Conservation (phyloP, 2,329 filamentous ascomycete species). For the Diaporthe sp. region DNA sequence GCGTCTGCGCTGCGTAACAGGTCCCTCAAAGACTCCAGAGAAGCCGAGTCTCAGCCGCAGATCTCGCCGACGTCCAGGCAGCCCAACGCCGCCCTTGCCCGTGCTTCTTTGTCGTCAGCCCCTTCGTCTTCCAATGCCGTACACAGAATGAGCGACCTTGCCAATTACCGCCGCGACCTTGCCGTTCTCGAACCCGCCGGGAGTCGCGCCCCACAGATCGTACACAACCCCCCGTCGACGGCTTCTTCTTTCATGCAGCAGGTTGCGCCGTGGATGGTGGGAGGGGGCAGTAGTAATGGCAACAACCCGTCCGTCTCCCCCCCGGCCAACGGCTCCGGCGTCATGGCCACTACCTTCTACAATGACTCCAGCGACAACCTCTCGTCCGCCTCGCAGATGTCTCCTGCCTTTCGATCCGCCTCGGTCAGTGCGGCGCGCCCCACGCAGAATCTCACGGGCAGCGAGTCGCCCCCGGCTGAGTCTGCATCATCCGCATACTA, state of each 20-base stretch:
- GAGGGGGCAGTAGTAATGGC: slow-evolving; percentile 49
- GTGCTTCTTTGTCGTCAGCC: slow-evolving; percentile 58
- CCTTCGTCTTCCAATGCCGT: slow-evolving; percentile 63
- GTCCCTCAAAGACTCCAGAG: slow-evolving; percentile 54
- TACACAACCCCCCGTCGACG: slow-evolving; percentile 69
- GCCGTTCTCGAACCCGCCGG: slow-evolving; percentile 76
- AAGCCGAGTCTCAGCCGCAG: slow-evolving; percentile 56
- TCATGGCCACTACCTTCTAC: slow-evolving; percentile 73
- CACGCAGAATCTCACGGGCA: slow-evolving; percentile 62
- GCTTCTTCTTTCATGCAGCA: slow-evolving; percentile 59
- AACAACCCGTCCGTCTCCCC: slow-evolving; percentile 53
- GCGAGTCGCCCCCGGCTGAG: slow-evolving; percentile 71
- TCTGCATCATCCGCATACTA: slow-evolving; percentile 60
- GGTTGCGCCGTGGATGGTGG: slow-evolving; percentile 71
- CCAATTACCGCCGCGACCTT: slow-evolving; percentile 80
- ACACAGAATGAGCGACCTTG: slow-evolving; percentile 72
- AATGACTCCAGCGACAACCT: slow-evolving; percentile 83
- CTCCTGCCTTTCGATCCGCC: slow-evolving; percentile 76
- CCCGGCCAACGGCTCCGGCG: slow-evolving; percentile 49
- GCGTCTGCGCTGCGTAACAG: slow-evolving; percentile 47
- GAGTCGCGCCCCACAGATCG: slow-evolving; percentile 63
- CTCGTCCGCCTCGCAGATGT: slow-evolving; percentile 74
- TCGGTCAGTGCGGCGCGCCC: slow-evolving; percentile 48
- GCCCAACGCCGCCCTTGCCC: slow-evolving; percentile 43
- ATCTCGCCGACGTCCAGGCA: slow-evolving; percentile 63